Evolutionary conservation across 2,329 filamentous ascomycete genomes (phyloP).

Genomic region (Fusarium hostae): DNA sequence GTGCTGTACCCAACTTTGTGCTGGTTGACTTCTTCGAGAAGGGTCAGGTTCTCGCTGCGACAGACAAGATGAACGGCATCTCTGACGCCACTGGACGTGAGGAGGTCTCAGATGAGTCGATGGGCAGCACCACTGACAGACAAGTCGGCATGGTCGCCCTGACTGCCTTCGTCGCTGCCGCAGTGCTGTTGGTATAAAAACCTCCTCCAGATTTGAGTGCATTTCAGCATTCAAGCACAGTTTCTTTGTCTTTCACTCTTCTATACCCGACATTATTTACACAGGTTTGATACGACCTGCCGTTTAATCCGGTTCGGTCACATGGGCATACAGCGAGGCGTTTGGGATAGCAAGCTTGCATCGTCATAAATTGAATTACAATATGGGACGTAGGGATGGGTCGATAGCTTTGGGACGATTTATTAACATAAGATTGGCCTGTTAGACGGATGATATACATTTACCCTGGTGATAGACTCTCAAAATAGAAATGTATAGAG

Average conservation of each 20-base stretch:
- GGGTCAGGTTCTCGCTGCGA: conserved; percentile 74
- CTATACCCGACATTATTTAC: conserved; percentile 11
- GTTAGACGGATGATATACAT: neutral
- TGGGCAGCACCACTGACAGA: conserved; percentile 30
- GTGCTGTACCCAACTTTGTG: conserved; percentile 74
- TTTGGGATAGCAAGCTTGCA: conserved; percentile 32
- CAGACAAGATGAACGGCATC: conserved; percentile 74
- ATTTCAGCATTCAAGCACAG: neutral
- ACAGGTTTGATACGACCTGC: conserved; percentile 21
- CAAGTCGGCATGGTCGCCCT: conserved; percentile 53
- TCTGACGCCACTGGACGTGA: conserved; percentile 52
- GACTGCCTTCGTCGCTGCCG: conserved; percentile 56
- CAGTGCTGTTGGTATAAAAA: conserved; percentile 51
- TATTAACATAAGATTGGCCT: conserved; percentile 8
- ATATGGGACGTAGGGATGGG: neutral
- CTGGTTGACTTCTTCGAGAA: conserved; percentile 85
- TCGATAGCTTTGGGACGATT: neutral
- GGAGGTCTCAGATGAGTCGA: conserved; percentile 32
- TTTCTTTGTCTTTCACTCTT: conserved; percentile 26
- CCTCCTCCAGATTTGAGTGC: neutral
- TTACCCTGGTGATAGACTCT: conserved; percentile 25
- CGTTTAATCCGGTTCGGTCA: conserved; percentile 26
- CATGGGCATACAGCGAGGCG: conserved; percentile 42
- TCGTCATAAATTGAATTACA: conserved; percentile 14
- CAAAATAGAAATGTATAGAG: conserved; percentile 18